Evolutionary conservation across 352 stramenopile genomes (phyloP).

Genomic region (Pythium oligandrum): DNA sequence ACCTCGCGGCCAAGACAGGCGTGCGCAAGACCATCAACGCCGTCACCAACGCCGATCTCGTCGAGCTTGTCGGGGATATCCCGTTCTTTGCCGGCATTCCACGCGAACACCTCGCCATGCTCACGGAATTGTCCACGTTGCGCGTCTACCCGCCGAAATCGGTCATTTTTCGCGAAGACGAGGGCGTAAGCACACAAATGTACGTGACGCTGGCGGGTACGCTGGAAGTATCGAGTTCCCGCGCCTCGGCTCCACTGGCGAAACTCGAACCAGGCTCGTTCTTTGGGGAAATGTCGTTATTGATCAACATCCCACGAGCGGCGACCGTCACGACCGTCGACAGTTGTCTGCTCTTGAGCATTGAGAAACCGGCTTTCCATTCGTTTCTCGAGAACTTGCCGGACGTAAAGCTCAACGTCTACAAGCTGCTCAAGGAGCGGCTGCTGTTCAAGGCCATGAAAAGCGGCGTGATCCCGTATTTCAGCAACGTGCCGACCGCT

Average conservation of each 20-base stretch:
- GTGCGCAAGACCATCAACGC: constrained; percentile 42
- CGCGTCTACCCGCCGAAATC: constrained; percentile 65
- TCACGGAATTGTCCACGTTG: constrained; percentile 77
- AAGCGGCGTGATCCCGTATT: constrained; percentile 71
- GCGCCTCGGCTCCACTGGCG: constrained; percentile 37
- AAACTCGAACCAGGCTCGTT: constrained; percentile 64
- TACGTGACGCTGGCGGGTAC: constrained; percentile 64
- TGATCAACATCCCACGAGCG: constrained; percentile 74
- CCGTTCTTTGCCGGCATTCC: constrained; percentile 68
- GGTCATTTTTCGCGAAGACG: constrained; percentile 70
- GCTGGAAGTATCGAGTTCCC: constrained; percentile 61
- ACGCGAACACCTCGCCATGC: constrained; percentile 43
- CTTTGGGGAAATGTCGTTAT: constrained; percentile 77
- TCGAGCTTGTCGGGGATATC: constrained; percentile 54
- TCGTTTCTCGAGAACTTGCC: constrained; percentile 51
- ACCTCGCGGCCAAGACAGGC: constrained; percentile 24
- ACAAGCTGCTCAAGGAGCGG: constrained; percentile 62
- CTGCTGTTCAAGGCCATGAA: constrained; percentile 64
- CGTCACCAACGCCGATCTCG: constrained; percentile 62
- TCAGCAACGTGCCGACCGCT: constrained; percentile 43
- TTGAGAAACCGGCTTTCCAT: constrained; percentile 74
- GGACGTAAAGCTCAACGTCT: constrained; percentile 42
- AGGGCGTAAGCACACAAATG: constrained; percentile 76
- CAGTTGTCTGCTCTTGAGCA: constrained; percentile 75
- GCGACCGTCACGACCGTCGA: constrained; percentile 62